These are phyloP conservation scores for Aspergillus pseudonomiae DNA, from an alignment of 2,329 filamentous ascomycete species.

Conservation along the genomic window DNA sequence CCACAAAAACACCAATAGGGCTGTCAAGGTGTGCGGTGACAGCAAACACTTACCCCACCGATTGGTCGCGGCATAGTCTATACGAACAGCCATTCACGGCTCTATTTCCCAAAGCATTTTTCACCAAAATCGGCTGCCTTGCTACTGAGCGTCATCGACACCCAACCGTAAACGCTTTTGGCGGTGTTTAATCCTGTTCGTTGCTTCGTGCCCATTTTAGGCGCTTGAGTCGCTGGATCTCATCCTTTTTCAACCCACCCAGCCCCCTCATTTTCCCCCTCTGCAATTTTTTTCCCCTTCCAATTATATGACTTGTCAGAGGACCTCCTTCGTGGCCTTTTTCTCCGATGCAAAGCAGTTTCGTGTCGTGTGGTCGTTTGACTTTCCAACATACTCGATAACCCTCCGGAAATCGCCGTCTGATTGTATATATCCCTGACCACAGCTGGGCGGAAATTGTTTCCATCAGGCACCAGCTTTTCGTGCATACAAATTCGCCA, in stretches of 20 bases:
- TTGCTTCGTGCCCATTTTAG: conserved; percentile 26
- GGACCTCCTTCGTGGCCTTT: neutral
- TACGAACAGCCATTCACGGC: conserved; percentile 17
- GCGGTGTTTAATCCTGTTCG: conserved; percentile 25
- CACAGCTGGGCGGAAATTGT: conserved; percentile 16
- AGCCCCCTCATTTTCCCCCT: conserved; percentile 18
- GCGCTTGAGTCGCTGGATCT: conserved; percentile 16
- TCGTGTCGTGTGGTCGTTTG: neutral
- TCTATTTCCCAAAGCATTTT: conserved; percentile 6
- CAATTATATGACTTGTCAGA: conserved; percentile 8
- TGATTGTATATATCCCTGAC: conserved; percentile 10
- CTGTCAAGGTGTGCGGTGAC: neutral
- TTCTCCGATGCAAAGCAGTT: neutral
- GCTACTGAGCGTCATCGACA: conserved; percentile 21
- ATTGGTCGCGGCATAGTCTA: conserved; percentile 18
- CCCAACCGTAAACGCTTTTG: conserved; percentile 16
- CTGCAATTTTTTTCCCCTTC: conserved; percentile 4
- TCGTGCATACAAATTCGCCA: conserved; percentile 7
- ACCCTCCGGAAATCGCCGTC: neutral
- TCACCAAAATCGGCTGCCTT: conserved; percentile 20
- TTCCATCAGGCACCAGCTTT: conserved; percentile 20
- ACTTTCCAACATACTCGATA: neutral
- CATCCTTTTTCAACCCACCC: conserved; percentile 17
- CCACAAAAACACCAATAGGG: neutral
- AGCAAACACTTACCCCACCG: conserved; percentile 21